These are phyloP conservation scores for Pugionium dolabratum DNA, from an alignment of 345 rosid species.

Conservation along the genomic window DNA sequence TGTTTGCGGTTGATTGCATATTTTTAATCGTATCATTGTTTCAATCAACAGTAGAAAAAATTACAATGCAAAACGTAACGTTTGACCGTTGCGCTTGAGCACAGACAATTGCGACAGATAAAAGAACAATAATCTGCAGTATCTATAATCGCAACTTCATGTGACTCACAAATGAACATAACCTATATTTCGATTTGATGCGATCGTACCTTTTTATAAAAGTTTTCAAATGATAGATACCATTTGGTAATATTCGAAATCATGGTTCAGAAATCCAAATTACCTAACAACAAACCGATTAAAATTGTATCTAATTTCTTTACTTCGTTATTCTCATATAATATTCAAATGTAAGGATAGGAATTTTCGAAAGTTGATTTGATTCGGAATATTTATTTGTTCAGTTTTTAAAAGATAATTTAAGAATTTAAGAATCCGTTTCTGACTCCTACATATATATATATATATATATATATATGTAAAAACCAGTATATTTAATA, in stretches of 20 bases:
- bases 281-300: neutral
- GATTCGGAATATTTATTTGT: neutral
- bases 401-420: neutral
- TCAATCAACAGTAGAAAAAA: no score
- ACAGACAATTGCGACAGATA: no score
- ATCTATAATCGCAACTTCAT: no score
- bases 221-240: neutral
- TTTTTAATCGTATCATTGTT: no score
- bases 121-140: no score
- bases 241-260: neutral
- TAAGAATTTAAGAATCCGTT: neutral
- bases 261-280: neutral
- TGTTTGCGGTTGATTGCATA: no score
- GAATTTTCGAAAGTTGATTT: neutral
- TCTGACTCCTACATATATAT: neutral
- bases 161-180: no score
- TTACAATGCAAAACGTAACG: no score
- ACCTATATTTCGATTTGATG: slow-evolving; percentile 3
- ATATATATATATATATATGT: no score
- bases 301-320: neutral
- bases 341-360: neutral
- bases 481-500: neutral
- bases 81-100: no score
- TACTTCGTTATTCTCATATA: neutral
- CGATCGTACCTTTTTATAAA: neutral